phyloP scores from a whole-genome alignment of 2,329 filamentous ascomycete genomes.

The Metarhizium album region DNA sequence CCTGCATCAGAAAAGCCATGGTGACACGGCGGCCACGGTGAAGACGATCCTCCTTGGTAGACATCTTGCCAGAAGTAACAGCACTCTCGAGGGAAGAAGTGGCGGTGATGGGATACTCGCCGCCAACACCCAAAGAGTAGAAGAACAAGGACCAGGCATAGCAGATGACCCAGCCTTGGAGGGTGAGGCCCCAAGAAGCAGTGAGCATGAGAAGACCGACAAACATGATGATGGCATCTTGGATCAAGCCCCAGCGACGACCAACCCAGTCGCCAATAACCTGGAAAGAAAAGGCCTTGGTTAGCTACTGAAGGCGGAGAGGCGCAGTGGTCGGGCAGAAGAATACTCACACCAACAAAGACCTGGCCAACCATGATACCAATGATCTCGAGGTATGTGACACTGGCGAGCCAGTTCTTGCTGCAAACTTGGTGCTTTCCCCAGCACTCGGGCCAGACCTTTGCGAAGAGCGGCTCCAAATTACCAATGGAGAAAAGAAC shows the following conservation, averaged over 20 bases:
- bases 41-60: slow-evolving; percentile 83
- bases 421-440: slow-evolving; percentile 53
- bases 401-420: slow-evolving; percentile 68
- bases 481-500: slow-evolving; percentile 97
- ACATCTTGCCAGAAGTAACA: slow-evolving; percentile 74
- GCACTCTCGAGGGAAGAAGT: slow-evolving; percentile 91
- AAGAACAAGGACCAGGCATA: slow-evolving; percentile 94
- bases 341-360: slow-evolving; percentile 58
- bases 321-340: not conserved
- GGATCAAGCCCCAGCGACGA: slow-evolving; percentile 88
- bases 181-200: slow-evolving; percentile 74
- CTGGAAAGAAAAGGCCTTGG: slow-evolving; percentile 17
- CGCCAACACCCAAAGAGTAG: slow-evolving; percentile 54
- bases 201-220: slow-evolving; percentile 85
- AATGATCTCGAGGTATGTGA: slow-evolving; percentile 85
- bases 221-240: slow-evolving; percentile 91
- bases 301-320: slow-evolving; percentile 8
- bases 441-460: slow-evolving; percentile 75
- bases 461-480: slow-evolving; percentile 68
- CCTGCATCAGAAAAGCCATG: slow-evolving; percentile 94
- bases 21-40: slow-evolving; percentile 95
- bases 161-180: slow-evolving; percentile 95
- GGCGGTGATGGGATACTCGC: slow-evolving; percentile 94
- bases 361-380: slow-evolving; percentile 95
- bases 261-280: slow-evolving; percentile 64